Evolutionary conservation across 2,329 filamentous ascomycete genomes (phyloP).

Genomic region (Diaporthe vaccinii): DNA sequence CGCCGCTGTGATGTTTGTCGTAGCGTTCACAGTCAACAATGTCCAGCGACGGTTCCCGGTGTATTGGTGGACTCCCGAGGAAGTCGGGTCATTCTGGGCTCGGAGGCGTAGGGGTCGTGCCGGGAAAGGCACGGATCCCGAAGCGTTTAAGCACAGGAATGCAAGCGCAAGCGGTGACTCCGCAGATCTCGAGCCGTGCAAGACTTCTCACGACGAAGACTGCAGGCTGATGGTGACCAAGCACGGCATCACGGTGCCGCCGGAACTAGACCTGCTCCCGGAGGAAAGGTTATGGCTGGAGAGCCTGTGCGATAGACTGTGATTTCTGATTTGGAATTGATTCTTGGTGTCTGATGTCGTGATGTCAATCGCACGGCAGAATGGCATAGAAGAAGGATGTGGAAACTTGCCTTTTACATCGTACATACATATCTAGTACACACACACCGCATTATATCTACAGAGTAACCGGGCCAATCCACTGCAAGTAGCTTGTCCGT

Average conservation of each 20-base stretch:
- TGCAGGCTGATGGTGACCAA: slow-evolving; percentile 30
- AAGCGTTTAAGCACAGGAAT: not conserved
- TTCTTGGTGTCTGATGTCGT: not conserved
- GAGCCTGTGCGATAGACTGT: slow-evolving; percentile 26
- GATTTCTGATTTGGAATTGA: not conserved
- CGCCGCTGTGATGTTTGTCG: slow-evolving; percentile 70
- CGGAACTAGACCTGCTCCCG: slow-evolving; percentile 13
- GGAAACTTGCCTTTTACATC: slow-evolving; percentile 1
- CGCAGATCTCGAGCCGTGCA: not conserved
- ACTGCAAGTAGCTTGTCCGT: not conserved
- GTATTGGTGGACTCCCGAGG: slow-evolving; percentile 76
- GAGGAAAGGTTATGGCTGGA: slow-evolving; percentile 37
- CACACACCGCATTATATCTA: not conserved
- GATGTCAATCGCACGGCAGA: not conserved
- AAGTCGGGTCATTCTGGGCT: slow-evolving; percentile 47
- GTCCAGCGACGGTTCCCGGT: slow-evolving; percentile 74
- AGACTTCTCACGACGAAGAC: slow-evolving; percentile 7
- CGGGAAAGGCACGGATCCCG: not conserved
- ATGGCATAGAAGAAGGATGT: too few species aligned
- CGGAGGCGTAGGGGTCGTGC: not conserved
- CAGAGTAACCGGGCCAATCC: not conserved
- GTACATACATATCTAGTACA: slow-evolving; percentile 3
- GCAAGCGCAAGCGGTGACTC: not conserved
- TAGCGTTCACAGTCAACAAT: slow-evolving; percentile 78
- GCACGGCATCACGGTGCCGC: slow-evolving; percentile 18